Evolutionary conservation across 2,329 filamentous ascomycete species (phyloP), one percentile per base, ranked within the genome.

Genomic region (Fusarium avenaceum): DNA sequence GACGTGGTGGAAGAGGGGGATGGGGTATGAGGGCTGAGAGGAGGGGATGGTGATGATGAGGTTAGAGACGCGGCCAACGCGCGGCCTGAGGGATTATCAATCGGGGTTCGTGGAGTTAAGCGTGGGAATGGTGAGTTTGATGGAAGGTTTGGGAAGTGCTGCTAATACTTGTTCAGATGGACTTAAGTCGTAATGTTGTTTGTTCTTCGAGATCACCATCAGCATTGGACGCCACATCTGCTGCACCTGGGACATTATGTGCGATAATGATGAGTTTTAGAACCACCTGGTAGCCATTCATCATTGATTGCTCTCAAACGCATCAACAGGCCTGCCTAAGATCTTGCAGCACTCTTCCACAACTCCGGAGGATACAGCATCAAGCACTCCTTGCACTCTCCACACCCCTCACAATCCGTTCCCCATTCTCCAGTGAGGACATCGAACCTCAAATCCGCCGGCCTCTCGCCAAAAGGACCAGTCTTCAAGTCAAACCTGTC

Each of bases 1-100:
- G 67, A 75, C 72, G 0, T 93, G 91, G 91, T 93, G 90, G 89
- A 86, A 86, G 72, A 84, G 80, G 47, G 89, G 84, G 0, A 92
- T 92, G 90, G 88, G 89, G 14, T 90, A 81, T 47, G 70, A 67
- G 11, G 46, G 53, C 22, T 39, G 65, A 55, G 38, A 43, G 49
- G 14, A 56, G 8, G 22, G n/a, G 22, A 9, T 19, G 40, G 26
- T 42, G 13, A 43, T 46, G 51, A 45, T n/a, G 6, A 39, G 17
- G 24, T 26, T 35, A 20, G 30, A 32, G 44, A 62, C 64, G 47
- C 20, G 65, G 68, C 42, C 14, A 53, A 55, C 65, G 51, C 66
- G 65, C 61, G 66, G 65, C 56, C 42, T 20, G 22, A 32, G 17
- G 40, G 28, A 48, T 65, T 26, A 6, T 67, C 24, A 19, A 38